phyloP scores from a whole-genome alignment of 2,329 filamentous ascomycete species.

The Fusarium scirpi region DNA sequence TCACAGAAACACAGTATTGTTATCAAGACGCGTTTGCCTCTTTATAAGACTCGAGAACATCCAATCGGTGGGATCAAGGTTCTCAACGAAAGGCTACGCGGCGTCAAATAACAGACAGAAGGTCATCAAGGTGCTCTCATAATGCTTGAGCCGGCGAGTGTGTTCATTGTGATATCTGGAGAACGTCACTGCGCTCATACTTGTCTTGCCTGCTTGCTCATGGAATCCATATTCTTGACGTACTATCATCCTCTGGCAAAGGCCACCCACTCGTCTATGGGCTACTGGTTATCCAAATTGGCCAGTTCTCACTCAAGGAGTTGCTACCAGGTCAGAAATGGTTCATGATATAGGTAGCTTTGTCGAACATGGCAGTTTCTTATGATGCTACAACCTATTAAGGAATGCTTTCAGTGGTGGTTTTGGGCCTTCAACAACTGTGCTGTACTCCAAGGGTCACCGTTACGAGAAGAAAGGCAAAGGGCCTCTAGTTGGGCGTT shows the following conservation, averaged over 20 bases:
- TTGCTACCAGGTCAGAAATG: background rate
- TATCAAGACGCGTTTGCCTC: background rate
- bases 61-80: slow-evolving; percentile 17
- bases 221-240: background rate
- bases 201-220: too few species aligned
- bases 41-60: slow-evolving; percentile 18
- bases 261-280: background rate
- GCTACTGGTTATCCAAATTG: background rate
- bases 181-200: background rate
- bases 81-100: slow-evolving; percentile 9
- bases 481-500: background rate
- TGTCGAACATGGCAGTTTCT: background rate
- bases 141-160: background rate
- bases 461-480: background rate
- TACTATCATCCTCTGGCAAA: background rate
- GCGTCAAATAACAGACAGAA: background rate
- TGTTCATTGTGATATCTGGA: background rate
- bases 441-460: background rate
- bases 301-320: background rate
- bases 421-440: background rate
- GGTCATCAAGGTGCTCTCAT: slow-evolving; percentile 31
- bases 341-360: background rate
- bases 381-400: background rate
- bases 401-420: background rate
- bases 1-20: background rate